These are phyloP conservation scores for Penicillium freii DNA, from an alignment of 2,329 filamentous ascomycete genomes.

Conservation along the genomic window DNA sequence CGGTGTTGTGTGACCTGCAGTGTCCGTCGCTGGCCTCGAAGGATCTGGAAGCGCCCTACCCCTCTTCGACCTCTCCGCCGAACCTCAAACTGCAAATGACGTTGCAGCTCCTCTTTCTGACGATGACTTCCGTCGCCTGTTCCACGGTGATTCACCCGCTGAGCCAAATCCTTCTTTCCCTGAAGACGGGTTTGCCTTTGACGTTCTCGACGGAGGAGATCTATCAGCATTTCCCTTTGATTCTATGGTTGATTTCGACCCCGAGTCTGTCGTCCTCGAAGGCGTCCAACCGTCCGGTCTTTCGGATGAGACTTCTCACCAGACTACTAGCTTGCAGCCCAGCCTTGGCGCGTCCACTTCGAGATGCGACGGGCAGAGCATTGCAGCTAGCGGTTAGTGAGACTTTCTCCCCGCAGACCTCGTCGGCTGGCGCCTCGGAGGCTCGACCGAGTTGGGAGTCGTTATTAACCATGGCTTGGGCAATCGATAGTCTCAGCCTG, in stretches of 20 bases:
- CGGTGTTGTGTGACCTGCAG: slow-evolving; percentile 99
- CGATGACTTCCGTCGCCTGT: slow-evolving; percentile 61
- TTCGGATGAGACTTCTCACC: slow-evolving; percentile 51
- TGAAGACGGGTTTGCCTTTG: slow-evolving; percentile 74
- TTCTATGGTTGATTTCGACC: slow-evolving; percentile 56
- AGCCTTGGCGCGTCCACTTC: slow-evolving; percentile 54
- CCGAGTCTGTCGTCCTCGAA: slow-evolving; percentile 48
- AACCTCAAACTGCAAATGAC: slow-evolving; percentile 56
- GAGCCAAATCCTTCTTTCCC: slow-evolving; percentile 71
- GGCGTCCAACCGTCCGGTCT: slow-evolving; percentile 47
- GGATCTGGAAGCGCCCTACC: slow-evolving; percentile 49
- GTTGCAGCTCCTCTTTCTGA: slow-evolving; percentile 66
- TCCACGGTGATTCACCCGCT: slow-evolving; percentile 65
- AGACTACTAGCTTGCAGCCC: slow-evolving; percentile 54
- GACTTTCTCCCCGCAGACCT: slow-evolving; percentile 36
- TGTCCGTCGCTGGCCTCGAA: slow-evolving; percentile 78
- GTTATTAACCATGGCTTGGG: slow-evolving; percentile 48
- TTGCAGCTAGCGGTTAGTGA: slow-evolving; percentile 52
- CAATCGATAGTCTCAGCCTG: slow-evolving; percentile 45
- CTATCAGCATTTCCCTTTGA: slow-evolving; percentile 52
- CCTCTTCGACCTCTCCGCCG: slow-evolving; percentile 42
- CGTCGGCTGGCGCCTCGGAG: slow-evolving; percentile 34
- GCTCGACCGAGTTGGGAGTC: slow-evolving; percentile 44
- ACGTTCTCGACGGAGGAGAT: slow-evolving; percentile 56
- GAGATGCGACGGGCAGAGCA: slow-evolving; percentile 54